These are phyloP conservation scores for Termitomyces sp. DNA, from an alignment of 768 basidiomycete species.

Conservation along the genomic window DNA sequence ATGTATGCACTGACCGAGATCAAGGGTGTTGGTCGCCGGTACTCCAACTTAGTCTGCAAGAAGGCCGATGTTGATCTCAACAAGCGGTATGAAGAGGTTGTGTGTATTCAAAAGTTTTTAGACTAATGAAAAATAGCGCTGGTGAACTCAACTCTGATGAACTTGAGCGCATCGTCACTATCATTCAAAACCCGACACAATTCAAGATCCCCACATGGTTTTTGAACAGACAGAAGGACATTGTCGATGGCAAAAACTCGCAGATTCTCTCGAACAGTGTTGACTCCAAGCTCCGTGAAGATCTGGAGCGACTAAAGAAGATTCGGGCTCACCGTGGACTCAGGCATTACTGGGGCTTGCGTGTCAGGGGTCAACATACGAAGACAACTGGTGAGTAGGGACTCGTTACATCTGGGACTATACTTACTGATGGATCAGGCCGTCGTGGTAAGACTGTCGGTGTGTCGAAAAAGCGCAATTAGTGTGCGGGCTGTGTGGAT, in stretches of 20 bases:
- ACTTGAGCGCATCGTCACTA: conserved; percentile 96
- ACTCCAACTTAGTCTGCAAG: conserved; percentile 99
- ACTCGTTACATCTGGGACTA: background rate
- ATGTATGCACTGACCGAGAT: conserved; percentile 99
- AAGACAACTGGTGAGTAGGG: conserved; percentile 86
- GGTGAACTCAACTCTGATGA: conserved; percentile 99
- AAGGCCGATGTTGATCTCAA: conserved; percentile 98
- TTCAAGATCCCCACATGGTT: conserved; percentile 99
- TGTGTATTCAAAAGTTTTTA: background rate
- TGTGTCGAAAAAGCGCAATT: conserved; percentile 87
- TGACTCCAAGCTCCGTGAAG: conserved; percentile 97
- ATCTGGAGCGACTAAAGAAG: conserved; percentile 98
- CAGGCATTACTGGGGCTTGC: conserved; percentile 89
- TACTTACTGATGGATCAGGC: conserved; percentile 37
- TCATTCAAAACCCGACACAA: conserved; percentile 98
- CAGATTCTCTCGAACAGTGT: conserved; percentile 96
- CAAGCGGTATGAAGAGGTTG: conserved; percentile 71
- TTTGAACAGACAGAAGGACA: conserved; percentile 98
- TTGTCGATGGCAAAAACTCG: conserved; percentile 93
- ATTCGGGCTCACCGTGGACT: conserved; percentile 95
- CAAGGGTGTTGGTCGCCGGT: conserved; percentile 99
- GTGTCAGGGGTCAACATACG: conserved; percentile 98
- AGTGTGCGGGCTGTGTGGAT: conserved; percentile 15
- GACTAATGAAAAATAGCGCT: conserved; percentile 48
- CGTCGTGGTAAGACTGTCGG: conserved; percentile 95